Percentiles rank a stretch among this genome's conserved stretches.
Conservation (phyloP, 2,329 filamentous ascomycete species). For the Orbilia blumenaviensis region DNA sequence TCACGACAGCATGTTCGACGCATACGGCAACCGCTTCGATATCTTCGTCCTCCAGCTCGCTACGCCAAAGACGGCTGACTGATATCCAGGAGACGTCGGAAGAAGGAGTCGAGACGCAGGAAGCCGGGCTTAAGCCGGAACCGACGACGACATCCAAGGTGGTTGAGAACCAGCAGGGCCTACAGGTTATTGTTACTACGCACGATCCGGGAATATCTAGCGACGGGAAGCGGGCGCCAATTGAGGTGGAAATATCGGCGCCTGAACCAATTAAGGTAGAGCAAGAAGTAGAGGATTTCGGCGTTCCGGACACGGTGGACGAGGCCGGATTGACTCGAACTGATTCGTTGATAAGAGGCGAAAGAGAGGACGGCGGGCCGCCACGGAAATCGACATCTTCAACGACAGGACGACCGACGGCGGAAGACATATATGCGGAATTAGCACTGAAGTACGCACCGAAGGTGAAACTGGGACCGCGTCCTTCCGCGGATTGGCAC, state of each 20-base stretch:
- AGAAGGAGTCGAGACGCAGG: constrained; percentile 66
- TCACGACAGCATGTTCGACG: constrained; percentile 87
- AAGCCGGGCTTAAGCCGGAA: constrained; percentile 24
- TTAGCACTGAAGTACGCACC: constrained; percentile 66
- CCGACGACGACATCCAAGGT: constrained; percentile 44
- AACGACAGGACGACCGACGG: constrained; percentile 63
- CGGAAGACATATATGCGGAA: constrained; percentile 64
- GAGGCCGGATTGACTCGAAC: constrained; percentile 28
- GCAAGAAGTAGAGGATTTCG: constrained; percentile 33
- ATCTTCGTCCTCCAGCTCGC: constrained; percentile 82
- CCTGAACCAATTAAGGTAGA: constrained; percentile 49
- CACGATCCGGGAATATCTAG: constrained; percentile 56
- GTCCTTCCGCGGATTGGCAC: constrained; percentile 74
- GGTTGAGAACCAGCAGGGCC: constrained; percentile 52
- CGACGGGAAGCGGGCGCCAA: constrained; percentile 53
- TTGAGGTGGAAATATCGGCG: constrained; percentile 52
- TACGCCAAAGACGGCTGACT: constrained; percentile 78
- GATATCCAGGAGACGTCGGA: constrained; percentile 95
- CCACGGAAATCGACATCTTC: constrained; percentile 56
- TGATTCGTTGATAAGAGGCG: constrained; percentile 28
- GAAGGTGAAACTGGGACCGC: constrained; percentile 88
- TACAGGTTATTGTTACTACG: constrained; percentile 58
- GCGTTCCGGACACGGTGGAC: constrained; percentile 31
- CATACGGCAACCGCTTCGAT: constrained; percentile 87
- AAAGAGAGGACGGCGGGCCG: constrained; percentile 37